Conservation (phyloP, 768 basidiomycete species). For the Agrocybe pediades region DNA sequence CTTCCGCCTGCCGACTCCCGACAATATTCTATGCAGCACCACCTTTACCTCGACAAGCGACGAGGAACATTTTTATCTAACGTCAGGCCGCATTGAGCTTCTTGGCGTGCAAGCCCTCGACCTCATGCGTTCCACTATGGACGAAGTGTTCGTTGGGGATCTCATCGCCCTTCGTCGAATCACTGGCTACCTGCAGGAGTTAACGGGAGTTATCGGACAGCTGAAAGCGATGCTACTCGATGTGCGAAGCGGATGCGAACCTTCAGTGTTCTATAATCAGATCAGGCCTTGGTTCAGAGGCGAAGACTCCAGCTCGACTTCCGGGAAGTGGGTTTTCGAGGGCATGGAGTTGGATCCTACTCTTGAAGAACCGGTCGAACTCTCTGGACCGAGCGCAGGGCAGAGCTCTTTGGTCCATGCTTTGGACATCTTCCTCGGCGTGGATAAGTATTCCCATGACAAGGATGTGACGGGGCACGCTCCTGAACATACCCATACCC, state of each 20-base stretch:
- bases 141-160: constrained; percentile 84
- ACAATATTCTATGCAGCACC: constrained; percentile 66
- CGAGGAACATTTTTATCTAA: constrained; percentile 87
- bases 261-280: constrained; percentile 67
- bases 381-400: constrained; percentile 81
- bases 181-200: constrained; percentile 61
- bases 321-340: constrained; percentile 60
- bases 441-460: constrained; percentile 49
- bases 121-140: constrained; percentile 83
- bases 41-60: constrained; percentile 79
- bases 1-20: constrained; percentile 42
- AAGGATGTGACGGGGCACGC: constrained; percentile 18
- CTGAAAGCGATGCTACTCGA: constrained; percentile 60
- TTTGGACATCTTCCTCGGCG: constrained; percentile 71
- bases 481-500: neutral
- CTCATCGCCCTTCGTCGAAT: constrained; percentile 63
- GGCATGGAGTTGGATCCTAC: constrained; percentile 52
- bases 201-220: constrained; percentile 66
- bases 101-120: constrained; percentile 83
- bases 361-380: constrained; percentile 47
- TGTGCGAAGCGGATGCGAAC: constrained; percentile 72
- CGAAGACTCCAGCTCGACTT: constrained; percentile 47
- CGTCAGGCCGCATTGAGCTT: constrained; percentile 85
- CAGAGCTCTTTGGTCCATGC: constrained; percentile 80
- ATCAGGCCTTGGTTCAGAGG: constrained; percentile 86